A percentile compares a stretch with the other conserved stretches of the same genome.
phyloP scores from a whole-genome alignment of 129 eudicot species.

The Tagetes patula region DNA sequence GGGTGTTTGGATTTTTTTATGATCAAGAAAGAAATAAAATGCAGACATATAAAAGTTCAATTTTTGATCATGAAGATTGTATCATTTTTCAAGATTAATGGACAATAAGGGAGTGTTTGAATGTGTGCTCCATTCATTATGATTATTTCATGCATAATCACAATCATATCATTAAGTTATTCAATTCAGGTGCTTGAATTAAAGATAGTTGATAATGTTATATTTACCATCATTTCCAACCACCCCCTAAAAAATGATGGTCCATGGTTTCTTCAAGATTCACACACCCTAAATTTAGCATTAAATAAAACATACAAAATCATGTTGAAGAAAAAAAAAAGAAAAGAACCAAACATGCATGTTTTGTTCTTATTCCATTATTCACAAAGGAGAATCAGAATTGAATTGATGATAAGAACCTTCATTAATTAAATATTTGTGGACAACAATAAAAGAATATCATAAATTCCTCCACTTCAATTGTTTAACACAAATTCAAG shows the following conservation, averaged over 20 bases:
- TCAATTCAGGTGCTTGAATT: neutral
- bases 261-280: neutral
- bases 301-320: neutral
- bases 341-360: conserved; percentile 4
- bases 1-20: neutral
- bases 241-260: conserved; percentile 4
- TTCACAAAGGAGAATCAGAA: conserved; percentile 4
- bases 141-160: neutral
- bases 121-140: neutral
- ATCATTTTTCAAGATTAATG: conserved; percentile 11
- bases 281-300: conserved; percentile 5
- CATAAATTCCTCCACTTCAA: neutral
- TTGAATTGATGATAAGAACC: conserved; percentile 6
- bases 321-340: neutral
- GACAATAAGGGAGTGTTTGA: neutral
- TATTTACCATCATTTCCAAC: neutral
- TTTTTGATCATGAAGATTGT: neutral
- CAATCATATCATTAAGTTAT: neutral
- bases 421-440: neutral
- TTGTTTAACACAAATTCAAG: conserved; percentile 1
- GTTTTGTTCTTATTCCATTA: neutral
- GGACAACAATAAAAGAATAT: neutral
- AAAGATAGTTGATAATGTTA: neutral
- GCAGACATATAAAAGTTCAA: conserved; percentile 8
- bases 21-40: neutral